Evolutionary conservation across 2,329 filamentous ascomycete species (phyloP), one percentile per base, ranked within the genome.

Genomic region (Aspergillus sp.): DNA sequence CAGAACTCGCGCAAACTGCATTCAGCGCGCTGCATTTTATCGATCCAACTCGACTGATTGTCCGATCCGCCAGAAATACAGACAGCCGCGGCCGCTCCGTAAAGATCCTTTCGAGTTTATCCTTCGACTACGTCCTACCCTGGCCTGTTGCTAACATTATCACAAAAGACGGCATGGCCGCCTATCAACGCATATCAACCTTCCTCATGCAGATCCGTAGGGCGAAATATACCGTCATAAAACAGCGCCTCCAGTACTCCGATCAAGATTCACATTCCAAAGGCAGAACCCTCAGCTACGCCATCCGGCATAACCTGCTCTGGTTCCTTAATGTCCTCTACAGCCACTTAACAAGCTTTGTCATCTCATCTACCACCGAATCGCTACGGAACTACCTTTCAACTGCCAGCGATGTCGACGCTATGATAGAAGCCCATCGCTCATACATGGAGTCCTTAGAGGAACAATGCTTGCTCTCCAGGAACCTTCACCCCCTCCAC

Each of bases 271-370:
- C 23, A 11, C 37, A 54, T 19, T 12, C 75, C 78, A 57, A 74
- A 73, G 63, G 69, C 70, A 35, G 73, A 51, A 64, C 66, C 23
- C 55, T 74, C 14, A 74, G 74, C 41, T 76, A 75, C 57, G 70
- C 70, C 33, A 77, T 93, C 8, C 86, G 90, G 39, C 85, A 86
- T 31, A 85, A 84, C 50, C 79, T 96, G 3, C 76, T 92, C 11
- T 93, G 90, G 89, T 93, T 96, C 73, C 84, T 85, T 62, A 88
- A 87, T 62, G 85, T 83, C 0, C 67, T 96, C 1, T 88, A 91
- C 66, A 86, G 87, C 8, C 95, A 96, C 68, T 77, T 96, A 4
- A 87, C 86, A 3, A 88, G 86, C 15, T 82, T 91, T 2, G 89
- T 93, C 1, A 80, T 96, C 1, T 82, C 82, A 0, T 84, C 86